phyloP scores from a whole-genome alignment of 768 basidiomycete genomes.

The Kwoniella pini region DNA sequence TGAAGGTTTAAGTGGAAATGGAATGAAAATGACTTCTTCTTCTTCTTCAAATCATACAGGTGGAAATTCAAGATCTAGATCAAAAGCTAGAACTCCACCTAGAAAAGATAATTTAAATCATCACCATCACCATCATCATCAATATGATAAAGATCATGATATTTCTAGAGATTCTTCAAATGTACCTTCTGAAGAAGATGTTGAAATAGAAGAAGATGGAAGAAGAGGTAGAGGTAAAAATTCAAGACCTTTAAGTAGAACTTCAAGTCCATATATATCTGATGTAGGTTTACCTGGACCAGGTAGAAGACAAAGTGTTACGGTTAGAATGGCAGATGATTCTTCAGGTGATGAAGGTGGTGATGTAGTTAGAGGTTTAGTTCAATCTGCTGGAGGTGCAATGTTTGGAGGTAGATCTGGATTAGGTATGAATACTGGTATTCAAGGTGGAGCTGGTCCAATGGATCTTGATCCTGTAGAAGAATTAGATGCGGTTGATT shows the following conservation, averaged over 20 bases:
- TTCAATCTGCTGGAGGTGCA: conserved; percentile 31
- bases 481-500: conserved; percentile 48
- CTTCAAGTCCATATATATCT: conserved; percentile 25
- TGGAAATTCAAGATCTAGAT: conserved; percentile 40
- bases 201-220: neutral
- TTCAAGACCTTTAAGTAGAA: conserved; percentile 24
- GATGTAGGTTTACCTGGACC: conserved; percentile 10
- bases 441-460: conserved; percentile 16
- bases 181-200: conserved; percentile 6
- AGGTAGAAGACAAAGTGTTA: conserved; percentile 18
- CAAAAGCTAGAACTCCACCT: conserved; percentile 44
- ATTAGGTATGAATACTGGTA: conserved; percentile 28
- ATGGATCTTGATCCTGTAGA: conserved; percentile 52
- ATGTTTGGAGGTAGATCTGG: conserved; percentile 35
- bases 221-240: conserved; percentile 21
- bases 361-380: conserved; percentile 34
- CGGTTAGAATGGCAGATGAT: conserved; percentile 33
- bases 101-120: conserved; percentile 10
- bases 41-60: neutral
- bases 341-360: conserved; percentile 45
- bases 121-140: neutral
- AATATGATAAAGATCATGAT: neutral
- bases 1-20: conserved; percentile 2
- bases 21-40: conserved; percentile 3
- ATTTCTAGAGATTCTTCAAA: conserved; percentile 2